A percentile compares a stretch with the other conserved stretches of the same genome.
phyloP scores from a whole-genome alignment of 371 early-diverging fungal species.

The Dichotomocladium elegans region DNA sequence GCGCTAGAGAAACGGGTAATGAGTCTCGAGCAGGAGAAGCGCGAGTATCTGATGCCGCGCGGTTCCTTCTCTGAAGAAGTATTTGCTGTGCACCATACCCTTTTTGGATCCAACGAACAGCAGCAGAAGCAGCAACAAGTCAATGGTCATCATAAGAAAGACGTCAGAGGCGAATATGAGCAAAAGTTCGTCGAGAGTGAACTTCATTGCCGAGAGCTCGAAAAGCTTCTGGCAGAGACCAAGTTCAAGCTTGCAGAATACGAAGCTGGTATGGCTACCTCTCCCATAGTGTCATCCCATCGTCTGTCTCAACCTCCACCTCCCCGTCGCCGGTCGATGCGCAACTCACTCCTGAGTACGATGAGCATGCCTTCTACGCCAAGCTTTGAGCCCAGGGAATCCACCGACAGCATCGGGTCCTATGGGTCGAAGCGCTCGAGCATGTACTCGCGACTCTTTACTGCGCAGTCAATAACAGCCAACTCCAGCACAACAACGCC shows the following conservation, averaged over 20 bases:
- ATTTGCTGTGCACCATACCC: slow-evolving; percentile 36
- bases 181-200: slow-evolving; percentile 42
- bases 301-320: slow-evolving; percentile 21
- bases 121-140: neutral
- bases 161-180: slow-evolving; percentile 18
- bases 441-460: slow-evolving; percentile 29
- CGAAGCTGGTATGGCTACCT: slow-evolving; percentile 10
- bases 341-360: slow-evolving; percentile 15
- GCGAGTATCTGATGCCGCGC: slow-evolving; percentile 40
- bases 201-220: slow-evolving; percentile 44
- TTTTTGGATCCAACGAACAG: slow-evolving; percentile 20
- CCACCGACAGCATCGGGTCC: slow-evolving; percentile 33
- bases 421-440: slow-evolving; percentile 36
- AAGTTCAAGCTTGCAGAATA: slow-evolving; percentile 39
- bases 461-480: too few relatives aligned
- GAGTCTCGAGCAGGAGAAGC: slow-evolving; percentile 36
- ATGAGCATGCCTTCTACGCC: slow-evolving; percentile 18
- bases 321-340: slow-evolving; percentile 20
- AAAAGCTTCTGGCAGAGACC: slow-evolving; percentile 44
- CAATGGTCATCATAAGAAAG: neutral
- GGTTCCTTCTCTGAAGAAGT: slow-evolving; percentile 44
- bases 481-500: too few relatives aligned
- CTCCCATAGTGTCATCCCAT: slow-evolving; percentile 14
- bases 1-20: slow-evolving; percentile 17
- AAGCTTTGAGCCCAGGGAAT: slow-evolving; percentile 18